A percentile compares a stretch with the other conserved stretches of the same genome.
Evolutionary conservation across 202 grass and related monocot species (phyloP).

Genomic region (Schoenoplectus tabernaemontani): DNA sequence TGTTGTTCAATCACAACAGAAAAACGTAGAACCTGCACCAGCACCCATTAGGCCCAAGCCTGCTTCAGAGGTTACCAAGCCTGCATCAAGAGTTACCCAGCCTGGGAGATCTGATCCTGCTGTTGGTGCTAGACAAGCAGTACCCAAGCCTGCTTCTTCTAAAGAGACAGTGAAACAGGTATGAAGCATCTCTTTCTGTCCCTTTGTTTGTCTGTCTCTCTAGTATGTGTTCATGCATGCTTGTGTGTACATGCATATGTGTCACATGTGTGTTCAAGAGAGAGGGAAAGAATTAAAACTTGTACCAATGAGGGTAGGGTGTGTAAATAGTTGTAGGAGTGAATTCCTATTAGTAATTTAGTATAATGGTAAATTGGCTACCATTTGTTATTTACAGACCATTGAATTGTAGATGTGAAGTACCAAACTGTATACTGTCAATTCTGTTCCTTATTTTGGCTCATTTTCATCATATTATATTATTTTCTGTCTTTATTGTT

Average conservation of each 20-base stretch:
- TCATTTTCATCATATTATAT: neutral
- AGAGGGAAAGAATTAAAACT: neutral
- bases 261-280: neutral
- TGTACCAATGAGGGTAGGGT: neutral
- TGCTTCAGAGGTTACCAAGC: conserved; percentile 11
- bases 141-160: conserved; percentile 39
- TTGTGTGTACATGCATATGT: neutral
- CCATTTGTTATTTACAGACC: neutral
- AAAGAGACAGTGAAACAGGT: conserved; percentile 78
- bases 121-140: conserved; percentile 42
- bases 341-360: neutral
- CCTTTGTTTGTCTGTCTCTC: neutral
- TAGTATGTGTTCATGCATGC: neutral
- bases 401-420: neutral
- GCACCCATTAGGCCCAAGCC: neutral
- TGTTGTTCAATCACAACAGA: conserved; percentile 47
- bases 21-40: conserved; percentile 40
- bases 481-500: neutral
- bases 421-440: neutral
- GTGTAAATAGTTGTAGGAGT: neutral
- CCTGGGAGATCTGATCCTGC: conserved; percentile 38
- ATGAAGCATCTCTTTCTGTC: neutral
- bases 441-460: neutral
- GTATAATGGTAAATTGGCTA: neutral
- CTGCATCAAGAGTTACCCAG: conserved; percentile 43